phyloP scores from a whole-genome alignment of 2,329 filamentous ascomycete species.

The Pestalotiopsis sp. region DNA sequence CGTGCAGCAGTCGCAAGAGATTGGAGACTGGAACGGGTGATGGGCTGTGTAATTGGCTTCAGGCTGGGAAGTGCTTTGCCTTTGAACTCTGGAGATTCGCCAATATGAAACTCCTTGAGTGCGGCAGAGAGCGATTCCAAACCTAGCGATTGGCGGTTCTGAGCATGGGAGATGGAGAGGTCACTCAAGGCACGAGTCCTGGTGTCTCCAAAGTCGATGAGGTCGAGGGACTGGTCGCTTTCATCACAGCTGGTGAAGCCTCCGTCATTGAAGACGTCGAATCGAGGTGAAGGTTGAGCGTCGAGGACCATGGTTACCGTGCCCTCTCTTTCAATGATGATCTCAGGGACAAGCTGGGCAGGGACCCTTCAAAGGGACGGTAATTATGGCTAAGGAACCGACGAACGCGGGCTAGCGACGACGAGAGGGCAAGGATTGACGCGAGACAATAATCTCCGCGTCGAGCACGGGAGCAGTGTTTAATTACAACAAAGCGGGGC shows the following conservation, averaged over 20 bases:
- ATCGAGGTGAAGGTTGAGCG: conserved; percentile 18
- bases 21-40: conserved; percentile 17
- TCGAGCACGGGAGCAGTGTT: conserved; percentile 21
- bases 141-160: conserved; percentile 23
- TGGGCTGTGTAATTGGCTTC: conserved; percentile 19
- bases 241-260: conserved; percentile 16
- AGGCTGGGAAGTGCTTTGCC: conserved; percentile 14
- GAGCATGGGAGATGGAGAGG: conserved; percentile 28
- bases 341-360: conserved; percentile 17
- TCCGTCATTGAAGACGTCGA: conserved; percentile 29
- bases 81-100: conserved; percentile 16
- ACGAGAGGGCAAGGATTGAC: conserved; percentile 23
- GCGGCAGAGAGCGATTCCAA: conserved; percentile 34
- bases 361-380: conserved; percentile 11
- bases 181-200: conserved; percentile 26
- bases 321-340: conserved; percentile 12
- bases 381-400: conserved; percentile 12
- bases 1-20: conserved; percentile 24
- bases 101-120: conserved; percentile 33
- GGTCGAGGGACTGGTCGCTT: conserved; percentile 20
- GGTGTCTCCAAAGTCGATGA: conserved; percentile 11
- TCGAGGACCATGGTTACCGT: conserved; percentile 27
- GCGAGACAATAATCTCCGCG: conserved; percentile 18
- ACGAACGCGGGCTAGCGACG: conserved; percentile 22
- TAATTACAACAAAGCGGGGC: conserved; percentile 9